phyloP scores from a whole-genome alignment of 441 rosid species.

The Aleurites moluccanus region DNA sequence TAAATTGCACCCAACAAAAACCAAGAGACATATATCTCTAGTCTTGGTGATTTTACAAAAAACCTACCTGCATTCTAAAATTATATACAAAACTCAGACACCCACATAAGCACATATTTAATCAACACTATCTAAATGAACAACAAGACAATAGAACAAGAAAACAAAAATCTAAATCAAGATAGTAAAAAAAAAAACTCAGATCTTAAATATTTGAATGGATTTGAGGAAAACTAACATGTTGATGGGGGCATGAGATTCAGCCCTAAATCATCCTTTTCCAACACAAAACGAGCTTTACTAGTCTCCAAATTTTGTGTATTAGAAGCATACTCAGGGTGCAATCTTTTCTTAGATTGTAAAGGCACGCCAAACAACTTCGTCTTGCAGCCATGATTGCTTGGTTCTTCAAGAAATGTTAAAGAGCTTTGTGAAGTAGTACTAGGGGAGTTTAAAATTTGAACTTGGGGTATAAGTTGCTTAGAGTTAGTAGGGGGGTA shows the following conservation, averaged over 20 bases:
- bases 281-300: conserved; percentile 66
- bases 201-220: conserved; percentile 18
- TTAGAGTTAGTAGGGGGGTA: conserved; percentile 27
- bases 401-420: conserved; percentile 60
- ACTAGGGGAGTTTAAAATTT: conserved; percentile 47
- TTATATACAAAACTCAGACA: conserved; percentile 37
- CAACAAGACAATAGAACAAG: conserved; percentile 22
- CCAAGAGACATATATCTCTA: conserved; percentile 22
- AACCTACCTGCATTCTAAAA: conserved; percentile 44
- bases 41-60: conserved; percentile 28
- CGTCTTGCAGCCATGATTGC: conserved; percentile 41
- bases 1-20: conserved; percentile 38
- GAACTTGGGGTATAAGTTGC: conserved; percentile 37
- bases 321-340: conserved; percentile 41
- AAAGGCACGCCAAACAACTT: conserved; percentile 88
- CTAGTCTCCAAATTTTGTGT: conserved; percentile 42
- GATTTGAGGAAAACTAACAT: conserved; percentile 36
- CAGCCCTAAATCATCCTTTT: conserved; percentile 77
- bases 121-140: conserved; percentile 28
- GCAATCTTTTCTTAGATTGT: conserved; percentile 74
- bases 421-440: conserved; percentile 61
- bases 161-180: conserved; percentile 8
- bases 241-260: conserved; percentile 85
- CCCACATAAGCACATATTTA: conserved; percentile 29
- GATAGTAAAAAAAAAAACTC: conserved; percentile 18